These are phyloP conservation scores for Colletotrichum truncatum DNA, from an alignment of 2,329 filamentous ascomycete species.

Conservation along the genomic window DNA sequence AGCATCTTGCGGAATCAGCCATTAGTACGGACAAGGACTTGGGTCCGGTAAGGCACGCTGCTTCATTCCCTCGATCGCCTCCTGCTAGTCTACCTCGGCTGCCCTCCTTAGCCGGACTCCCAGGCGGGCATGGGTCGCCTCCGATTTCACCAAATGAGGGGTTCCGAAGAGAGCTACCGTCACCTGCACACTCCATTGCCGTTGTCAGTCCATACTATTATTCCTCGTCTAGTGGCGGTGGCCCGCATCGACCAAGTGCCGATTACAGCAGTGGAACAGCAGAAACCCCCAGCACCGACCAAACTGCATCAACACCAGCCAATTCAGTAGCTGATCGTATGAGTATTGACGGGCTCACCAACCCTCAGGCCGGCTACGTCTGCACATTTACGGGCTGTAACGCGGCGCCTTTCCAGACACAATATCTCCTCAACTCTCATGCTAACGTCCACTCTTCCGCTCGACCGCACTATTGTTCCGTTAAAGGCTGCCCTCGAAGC, in stretches of 20 bases:
- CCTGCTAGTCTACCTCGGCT: constrained; percentile 42
- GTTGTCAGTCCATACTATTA: constrained; percentile 50
- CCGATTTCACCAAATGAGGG: constrained; percentile 60
- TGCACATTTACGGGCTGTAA: constrained; percentile 72
- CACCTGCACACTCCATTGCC: constrained; percentile 53
- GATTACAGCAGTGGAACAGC: constrained; percentile 56
- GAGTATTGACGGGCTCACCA: constrained; percentile 67
- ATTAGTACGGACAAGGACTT: constrained; percentile 43
- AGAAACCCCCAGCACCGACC: constrained; percentile 57
- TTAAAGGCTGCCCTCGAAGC: constrained; percentile 68
- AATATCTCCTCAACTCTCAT: constrained; percentile 82
- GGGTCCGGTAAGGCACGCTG: constrained; percentile 34
- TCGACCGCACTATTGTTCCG: constrained; percentile 72
- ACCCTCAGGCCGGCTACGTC: constrained; percentile 62
- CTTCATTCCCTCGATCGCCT: constrained; percentile 46
- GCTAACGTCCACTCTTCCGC: constrained; percentile 75
- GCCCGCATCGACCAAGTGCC: constrained; percentile 44
- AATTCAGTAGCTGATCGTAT: constrained; percentile 59
- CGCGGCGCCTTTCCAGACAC: constrained; percentile 79
- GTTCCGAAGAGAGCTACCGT: constrained; percentile 55
- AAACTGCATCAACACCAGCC: constrained; percentile 52
- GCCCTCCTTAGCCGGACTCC: constrained; percentile 36
- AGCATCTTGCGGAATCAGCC: constrained; percentile 40
- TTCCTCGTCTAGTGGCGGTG: constrained; percentile 38
- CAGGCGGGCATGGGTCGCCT: constrained; percentile 44